Evolutionary conservation across 352 stramenopile genomes (phyloP), one percentile per base, ranked within the genome.

Genomic region (Phytophthora idaei): DNA sequence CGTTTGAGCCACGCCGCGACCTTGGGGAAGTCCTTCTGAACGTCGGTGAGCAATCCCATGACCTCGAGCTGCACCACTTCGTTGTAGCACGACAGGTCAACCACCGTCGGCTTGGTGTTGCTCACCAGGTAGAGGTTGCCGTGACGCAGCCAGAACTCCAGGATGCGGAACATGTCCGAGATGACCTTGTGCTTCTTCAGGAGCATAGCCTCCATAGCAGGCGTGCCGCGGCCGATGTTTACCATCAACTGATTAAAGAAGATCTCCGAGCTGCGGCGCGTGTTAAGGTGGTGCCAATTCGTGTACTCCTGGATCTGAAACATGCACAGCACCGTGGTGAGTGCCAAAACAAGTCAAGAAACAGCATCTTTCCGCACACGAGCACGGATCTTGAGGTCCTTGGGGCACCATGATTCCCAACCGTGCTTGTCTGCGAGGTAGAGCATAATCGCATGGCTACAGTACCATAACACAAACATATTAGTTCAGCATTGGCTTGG

Each of bases 251-350:
- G 73, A 65, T 87, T 80, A 25, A 89, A 73, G 64, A 89, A 89
- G 52, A 92, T 80, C 62, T 90, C 62, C 2, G 78, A 87, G 59
- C 77, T 84, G 29, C 68, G 68, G 37, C 84, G 84, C 53, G 82
- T 76, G 63, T 90, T 90, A 41, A 82, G 77, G 75, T 92, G 84
- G 62, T 92, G 84, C 84, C 84, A 92, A 71, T 92, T 80, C 66
- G 76, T 88, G 73, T 92, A 92, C 74, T 92, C 83, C 53, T 90
- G 69, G 67, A 92, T 92, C 81, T 92, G 57, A 14, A 34, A 47
- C 34, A 47, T 5, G 44, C 44, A 32, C 51, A 32, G 12, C 25
- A 36, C 15, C 46, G 12, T 17, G 41, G 45, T 45, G 46, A 60
- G 34, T 21, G 6, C 37, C 14, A 5, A 17, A 37, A 9, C 10